A percentile compares a stretch with the other conserved stretches of the same genome.
Evolutionary conservation across 768 basidiomycete genomes (phyloP).

Genomic region (Kwoniella botswanensis): DNA sequence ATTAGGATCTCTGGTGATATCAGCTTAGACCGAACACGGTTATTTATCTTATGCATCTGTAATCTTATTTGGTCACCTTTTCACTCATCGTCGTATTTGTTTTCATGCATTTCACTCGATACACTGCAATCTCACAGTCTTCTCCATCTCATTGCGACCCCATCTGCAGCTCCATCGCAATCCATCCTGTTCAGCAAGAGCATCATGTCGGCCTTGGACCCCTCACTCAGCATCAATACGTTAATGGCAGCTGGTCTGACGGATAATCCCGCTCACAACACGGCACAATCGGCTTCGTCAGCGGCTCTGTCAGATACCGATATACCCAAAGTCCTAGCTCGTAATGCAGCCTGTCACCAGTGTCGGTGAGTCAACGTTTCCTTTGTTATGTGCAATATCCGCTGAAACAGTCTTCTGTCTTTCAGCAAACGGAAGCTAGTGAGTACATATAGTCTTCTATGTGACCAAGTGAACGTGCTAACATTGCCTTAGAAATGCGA

Average conservation of each 20-base stretch:
- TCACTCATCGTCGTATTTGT: too few relatives aligned
- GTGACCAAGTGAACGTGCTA: not conserved
- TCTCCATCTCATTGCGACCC: too few relatives aligned
- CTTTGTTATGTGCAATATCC: not conserved
- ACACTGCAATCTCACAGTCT: too few relatives aligned
- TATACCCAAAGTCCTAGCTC: slow-evolving; percentile 30
- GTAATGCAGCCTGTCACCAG: slow-evolving; percentile 48
- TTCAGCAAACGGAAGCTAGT: slow-evolving; percentile 39
- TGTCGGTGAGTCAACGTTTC: slow-evolving; percentile 33
- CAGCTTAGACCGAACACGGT: too few relatives aligned
- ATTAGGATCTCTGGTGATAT: too few relatives aligned
- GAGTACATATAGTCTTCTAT: not conserved
- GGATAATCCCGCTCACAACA: not conserved
- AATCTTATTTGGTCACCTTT: too few relatives aligned
- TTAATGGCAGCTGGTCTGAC: not conserved
- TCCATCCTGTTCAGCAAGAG: too few relatives aligned
- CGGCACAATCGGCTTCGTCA: slow-evolving; percentile 11
- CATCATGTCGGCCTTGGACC: not conserved
- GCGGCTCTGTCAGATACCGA: not conserved
- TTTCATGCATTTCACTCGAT: too few relatives aligned
- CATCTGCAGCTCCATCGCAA: too few relatives aligned
- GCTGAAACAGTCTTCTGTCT: slow-evolving; percentile 9
- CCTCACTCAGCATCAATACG: not conserved
- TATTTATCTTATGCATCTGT: too few relatives aligned
- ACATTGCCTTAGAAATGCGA: slow-evolving; percentile 43